Percentiles rank a stretch among this genome's conserved stretches.
phyloP scores from a whole-genome alignment of 2,329 filamentous ascomycete genomes.

The Botrytis pseudocinerea region DNA sequence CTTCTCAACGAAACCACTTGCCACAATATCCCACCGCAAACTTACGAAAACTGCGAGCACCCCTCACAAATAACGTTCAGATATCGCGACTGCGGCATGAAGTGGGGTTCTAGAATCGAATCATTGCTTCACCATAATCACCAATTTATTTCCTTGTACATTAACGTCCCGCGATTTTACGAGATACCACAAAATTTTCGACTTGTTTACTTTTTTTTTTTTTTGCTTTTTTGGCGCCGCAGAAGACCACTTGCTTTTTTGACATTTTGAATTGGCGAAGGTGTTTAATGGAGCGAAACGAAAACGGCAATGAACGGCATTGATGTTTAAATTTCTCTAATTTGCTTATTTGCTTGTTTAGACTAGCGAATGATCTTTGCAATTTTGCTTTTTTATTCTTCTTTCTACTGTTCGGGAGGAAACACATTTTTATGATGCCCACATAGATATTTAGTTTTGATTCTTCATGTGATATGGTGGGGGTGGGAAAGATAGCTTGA shows the following conservation, averaged over 20 bases:
- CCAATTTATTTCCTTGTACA: slow-evolving; percentile 24
- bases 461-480: slow-evolving; percentile 13
- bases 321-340: slow-evolving; percentile 9
- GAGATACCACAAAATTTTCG: slow-evolving; percentile 32
- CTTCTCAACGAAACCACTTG: not conserved
- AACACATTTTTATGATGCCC: slow-evolving; percentile 10
- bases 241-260: slow-evolving; percentile 10
- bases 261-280: slow-evolving; percentile 19
- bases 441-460: slow-evolving; percentile 6
- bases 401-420: not conserved
- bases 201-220: slow-evolving; percentile 18
- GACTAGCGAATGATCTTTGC: slow-evolving; percentile 8
- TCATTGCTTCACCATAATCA: not conserved
- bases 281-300: slow-evolving; percentile 14
- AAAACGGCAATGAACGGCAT: slow-evolving; percentile 9
- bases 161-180: slow-evolving; percentile 30
- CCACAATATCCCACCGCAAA: slow-evolving; percentile 1
- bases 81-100: not conserved
- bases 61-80: not conserved
- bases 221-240: not conserved
- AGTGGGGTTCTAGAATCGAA: not conserved
- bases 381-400: slow-evolving; percentile 2
- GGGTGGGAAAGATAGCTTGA: not conserved
- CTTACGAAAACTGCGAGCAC: not conserved
- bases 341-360: slow-evolving; percentile 11